A percentile compares a stretch with the other conserved stretches of the same genome.
Conservation (phyloP, 73 alveolate species). For the Paramecium pentaurelia region DNA sequence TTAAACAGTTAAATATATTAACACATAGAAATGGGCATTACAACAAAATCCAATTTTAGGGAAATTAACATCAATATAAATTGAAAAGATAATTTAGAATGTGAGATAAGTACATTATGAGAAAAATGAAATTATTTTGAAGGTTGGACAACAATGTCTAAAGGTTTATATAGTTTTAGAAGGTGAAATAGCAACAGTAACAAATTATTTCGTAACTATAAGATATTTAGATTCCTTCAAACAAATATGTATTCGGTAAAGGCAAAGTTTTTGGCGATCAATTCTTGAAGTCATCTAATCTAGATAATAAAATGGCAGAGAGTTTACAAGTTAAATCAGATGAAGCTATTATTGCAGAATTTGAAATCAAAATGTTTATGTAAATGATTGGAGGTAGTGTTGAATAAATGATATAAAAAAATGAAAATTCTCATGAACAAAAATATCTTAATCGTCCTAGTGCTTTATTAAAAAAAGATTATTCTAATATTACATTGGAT, state of each 20-base stretch:
- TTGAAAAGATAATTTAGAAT: conserved; percentile 37
- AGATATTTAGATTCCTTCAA: background rate
- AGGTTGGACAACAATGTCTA: background rate
- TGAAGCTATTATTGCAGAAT: conserved; percentile 7
- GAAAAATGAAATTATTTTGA: conserved; percentile 18
- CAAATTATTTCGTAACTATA: background rate
- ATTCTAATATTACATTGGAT: conserved; percentile 50
- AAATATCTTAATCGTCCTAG: conserved; percentile 37
- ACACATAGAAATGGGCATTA: conserved; percentile 58
- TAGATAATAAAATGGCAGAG: background rate
- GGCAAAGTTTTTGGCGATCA: conserved; percentile 17
- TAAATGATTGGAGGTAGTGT: conserved; percentile 48
- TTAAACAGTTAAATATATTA: conserved; percentile 42
- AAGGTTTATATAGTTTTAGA: conserved; percentile 38
- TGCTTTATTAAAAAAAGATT: conserved; percentile 38
- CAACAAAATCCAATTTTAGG: conserved; percentile 26
- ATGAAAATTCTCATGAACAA: conserved; percentile 56
- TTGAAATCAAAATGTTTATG: conserved; percentile 7
- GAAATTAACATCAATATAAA: conserved; percentile 41
- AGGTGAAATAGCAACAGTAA: conserved; percentile 38
- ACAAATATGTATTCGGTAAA: background rate
- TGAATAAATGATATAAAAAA: conserved; percentile 30
- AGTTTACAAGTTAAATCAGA: background rate
- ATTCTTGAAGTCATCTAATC: background rate
- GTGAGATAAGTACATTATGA: background rate